phyloP scores from a whole-genome alignment of 306 rosid genomes.

The Alnus glutinosa region DNA sequence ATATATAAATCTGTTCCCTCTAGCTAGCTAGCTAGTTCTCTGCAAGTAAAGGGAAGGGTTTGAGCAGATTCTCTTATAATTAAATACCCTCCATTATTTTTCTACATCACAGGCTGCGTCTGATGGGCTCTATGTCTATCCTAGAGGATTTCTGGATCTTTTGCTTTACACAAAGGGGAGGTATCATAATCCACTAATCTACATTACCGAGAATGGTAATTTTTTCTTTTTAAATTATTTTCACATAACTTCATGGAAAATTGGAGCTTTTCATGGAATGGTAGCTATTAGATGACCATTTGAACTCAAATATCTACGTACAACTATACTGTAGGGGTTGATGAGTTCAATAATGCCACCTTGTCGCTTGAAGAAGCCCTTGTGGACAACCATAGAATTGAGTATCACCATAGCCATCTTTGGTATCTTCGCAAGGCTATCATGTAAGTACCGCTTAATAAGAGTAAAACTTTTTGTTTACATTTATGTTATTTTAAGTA shows the following conservation, averaged over 20 bases:
- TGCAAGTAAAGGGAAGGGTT: too few relatives aligned
- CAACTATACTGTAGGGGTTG: conserved; percentile 42
- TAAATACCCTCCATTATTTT: neutral
- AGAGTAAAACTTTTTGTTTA: too few relatives aligned
- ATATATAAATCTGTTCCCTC: too few relatives aligned
- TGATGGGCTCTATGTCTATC: conserved; percentile 56
- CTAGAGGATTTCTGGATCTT: conserved; percentile 48
- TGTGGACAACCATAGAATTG: conserved; percentile 42
- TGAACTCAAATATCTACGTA: neutral
- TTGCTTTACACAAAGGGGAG: conserved; percentile 48
- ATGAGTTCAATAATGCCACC: conserved; percentile 57
- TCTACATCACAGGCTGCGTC: conserved; percentile 41
- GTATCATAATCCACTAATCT: conserved; percentile 55
- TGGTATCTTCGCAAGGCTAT: conserved; percentile 48
- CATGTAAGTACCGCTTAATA: conserved; percentile 50
- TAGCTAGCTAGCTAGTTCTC: too few relatives aligned
- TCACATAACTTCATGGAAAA: neutral
- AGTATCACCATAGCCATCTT: conserved; percentile 45
- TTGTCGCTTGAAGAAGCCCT: too few relatives aligned
- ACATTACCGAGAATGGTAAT: conserved; percentile 76
- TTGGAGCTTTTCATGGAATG: too few relatives aligned
- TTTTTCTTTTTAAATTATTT: neutral
- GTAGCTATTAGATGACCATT: neutral
- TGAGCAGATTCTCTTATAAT: neutral
- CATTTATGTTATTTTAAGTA: too few relatives aligned